Base-by-base conservation (phyloP, 139 green algal genomes). In the Picochlorum sp. region DNA sequence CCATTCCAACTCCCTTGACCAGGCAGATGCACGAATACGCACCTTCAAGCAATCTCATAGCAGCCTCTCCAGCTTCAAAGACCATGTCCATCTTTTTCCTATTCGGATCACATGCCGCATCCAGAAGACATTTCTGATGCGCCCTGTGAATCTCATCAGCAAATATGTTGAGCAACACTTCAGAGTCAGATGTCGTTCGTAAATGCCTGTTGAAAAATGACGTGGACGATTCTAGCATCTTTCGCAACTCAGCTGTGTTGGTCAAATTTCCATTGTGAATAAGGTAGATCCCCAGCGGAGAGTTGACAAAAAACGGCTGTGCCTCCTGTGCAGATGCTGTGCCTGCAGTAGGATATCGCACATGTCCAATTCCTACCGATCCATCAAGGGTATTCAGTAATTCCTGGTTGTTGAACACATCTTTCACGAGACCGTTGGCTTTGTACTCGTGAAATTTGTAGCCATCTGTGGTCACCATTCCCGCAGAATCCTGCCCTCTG, bases 261-360 rank as follows among this genome's bases (percentile, higher is more conserved):
- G 93, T 98, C 21, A 99, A 81, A 88, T 99, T 99, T 65, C 93
- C 94, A 69, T 99, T 99, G 85, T 99, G 94, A 66, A 98, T 96
- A 28, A 99, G 76, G 82, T 90, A 97, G 57, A 96, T 98, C 64
- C 87, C 94, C 38, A 99, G 83, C 0, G 92, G 92, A 28, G 84
- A 95, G 84, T 96, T 96, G 15, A 97, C 94, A 71, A 98, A 97
- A 80, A 99, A 99, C 15, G 94, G 94, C 87, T 99, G 94, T 32
- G 88, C 94, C 76, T 99, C 95, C 65, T 88, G 78, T 1, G 89
- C 89, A 15, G 74, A 86, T 4, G 81, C 72, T 20, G 82, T 82
- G 51, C 94, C 94, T n/a, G 94, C 90, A 26, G 94, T 99, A 41
- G 92, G 91, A 75, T 99, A 99, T 38, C 94, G 85, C 66, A 96